Base-by-base conservation (phyloP, 2,329 filamentous ascomycete genomes). In the Dendryphion nanum region DNA sequence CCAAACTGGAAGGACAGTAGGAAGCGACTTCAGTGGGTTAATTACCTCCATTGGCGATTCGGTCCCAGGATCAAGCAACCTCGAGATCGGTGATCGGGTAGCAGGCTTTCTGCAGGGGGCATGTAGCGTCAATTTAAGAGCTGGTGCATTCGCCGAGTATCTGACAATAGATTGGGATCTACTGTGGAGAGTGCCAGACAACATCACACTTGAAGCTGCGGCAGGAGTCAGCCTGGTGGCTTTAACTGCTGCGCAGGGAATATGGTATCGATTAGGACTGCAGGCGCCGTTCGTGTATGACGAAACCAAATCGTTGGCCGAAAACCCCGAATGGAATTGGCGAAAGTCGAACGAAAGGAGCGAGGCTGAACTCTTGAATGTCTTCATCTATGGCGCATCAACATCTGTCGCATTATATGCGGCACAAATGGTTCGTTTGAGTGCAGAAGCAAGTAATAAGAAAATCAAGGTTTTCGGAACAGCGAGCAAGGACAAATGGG, bases 81-180 rank as follows among this genome's bases (percentile, higher is more conserved):
- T 60, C 2, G 28, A 42, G 7, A 6, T 38, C 3, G 69, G 67
- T 4, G 30, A 55, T 2, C 53, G 60, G 4, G 67, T 73, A 0
- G 56, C 68, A 2, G 69, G 69, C 0, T 72, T 72, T 26, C 51
- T 71, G 0, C 70, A 73, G 40, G 71, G 69, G 13, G 70, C 69
- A 1, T 67, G 63, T 37, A 68, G 63, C 10, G 50, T 57, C 5
- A 73, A 73, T 35, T 58, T 68, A 4, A 61, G 67, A 0, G 67
- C 70, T 0, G 72, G 71, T 5, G 70, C 70, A 0, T 75, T 75
- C 45, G 64, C 71, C 1, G 69, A 75, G 37, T 71, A 65, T 33
- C 40, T 71, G 7, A 48, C 40, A 0, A 39, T 56, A 1, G 53
- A 59, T 1, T 58, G 52, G 26, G 68, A 72, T 26, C 53, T 74